These are phyloP conservation scores for Cavenderia fasciculata DNA, from an alignment of 78 protist genomes.

Conservation along the genomic window DNA sequence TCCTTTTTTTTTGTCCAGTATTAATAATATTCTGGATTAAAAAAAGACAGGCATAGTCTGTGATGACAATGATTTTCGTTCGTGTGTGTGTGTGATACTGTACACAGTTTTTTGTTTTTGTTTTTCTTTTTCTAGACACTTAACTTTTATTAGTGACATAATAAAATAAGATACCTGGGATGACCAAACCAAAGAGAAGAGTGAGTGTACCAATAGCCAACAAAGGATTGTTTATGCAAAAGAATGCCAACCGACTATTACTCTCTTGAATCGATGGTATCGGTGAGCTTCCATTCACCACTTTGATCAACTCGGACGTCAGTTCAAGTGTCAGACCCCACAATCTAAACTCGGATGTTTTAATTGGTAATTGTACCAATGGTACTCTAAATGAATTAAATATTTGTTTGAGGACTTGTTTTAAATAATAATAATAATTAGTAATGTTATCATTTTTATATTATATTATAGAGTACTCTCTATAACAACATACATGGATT, in stretches of 20 bases:
- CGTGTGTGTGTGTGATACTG: too few relatives aligned
- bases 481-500: background rate
- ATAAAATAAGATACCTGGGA: too few relatives aligned
- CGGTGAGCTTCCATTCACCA: background rate
- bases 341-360: background rate
- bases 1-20: too few relatives aligned
- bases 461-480: background rate
- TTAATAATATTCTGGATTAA: too few relatives aligned
- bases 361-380: slow-evolving; percentile 8
- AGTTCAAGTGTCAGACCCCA: slow-evolving; percentile 63
- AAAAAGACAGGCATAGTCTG: too few relatives aligned
- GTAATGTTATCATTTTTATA: too few relatives aligned
- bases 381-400: slow-evolving; percentile 23
- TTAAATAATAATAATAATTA: background rate
- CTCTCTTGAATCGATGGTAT: slow-evolving; percentile 9
- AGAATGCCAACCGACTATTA: background rate
- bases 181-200: too few relatives aligned
- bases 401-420: background rate
- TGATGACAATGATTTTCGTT: too few relatives aligned
- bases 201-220: too few relatives aligned
- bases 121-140: too few relatives aligned
- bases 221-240: background rate
- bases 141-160: too few relatives aligned
- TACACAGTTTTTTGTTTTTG: too few relatives aligned
- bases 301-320: slow-evolving; percentile 18